These are phyloP conservation scores for Pseudogymnoascus sp. DNA, from an alignment of 2,329 filamentous ascomycete species.

Conservation along the genomic window DNA sequence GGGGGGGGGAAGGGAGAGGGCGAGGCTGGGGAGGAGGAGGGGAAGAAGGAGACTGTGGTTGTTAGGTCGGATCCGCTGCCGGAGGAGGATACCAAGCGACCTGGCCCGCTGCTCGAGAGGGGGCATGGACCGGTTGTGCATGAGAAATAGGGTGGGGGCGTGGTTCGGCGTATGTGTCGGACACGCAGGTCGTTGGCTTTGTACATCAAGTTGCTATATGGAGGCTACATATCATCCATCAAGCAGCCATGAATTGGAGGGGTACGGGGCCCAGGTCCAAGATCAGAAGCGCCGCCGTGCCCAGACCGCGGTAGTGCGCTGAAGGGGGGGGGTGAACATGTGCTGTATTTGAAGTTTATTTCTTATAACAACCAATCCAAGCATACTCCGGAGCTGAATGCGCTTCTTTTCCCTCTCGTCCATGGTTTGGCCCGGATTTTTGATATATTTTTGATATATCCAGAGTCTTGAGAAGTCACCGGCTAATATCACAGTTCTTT, in stretches of 20 bases:
- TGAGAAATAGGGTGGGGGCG: background rate
- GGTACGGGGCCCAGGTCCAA: background rate
- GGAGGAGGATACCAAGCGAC: slow-evolving; percentile 15
- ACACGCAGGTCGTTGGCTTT: background rate
- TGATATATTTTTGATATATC: background rate
- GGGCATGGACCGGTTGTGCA: slow-evolving; percentile 24
- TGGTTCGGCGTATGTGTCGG: background rate
- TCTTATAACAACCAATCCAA: background rate
- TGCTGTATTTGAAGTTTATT: background rate
- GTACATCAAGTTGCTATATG: background rate
- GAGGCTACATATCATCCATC: background rate
- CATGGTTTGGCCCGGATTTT: background rate
- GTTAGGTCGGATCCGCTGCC: background rate
- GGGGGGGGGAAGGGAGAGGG: slow-evolving; percentile 15
- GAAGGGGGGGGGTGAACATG: background rate
- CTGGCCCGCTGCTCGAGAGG: slow-evolving; percentile 17
- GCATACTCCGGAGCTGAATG: background rate
- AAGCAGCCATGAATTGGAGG: background rate
- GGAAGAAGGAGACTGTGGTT: background rate
- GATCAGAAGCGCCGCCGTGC: too few relatives aligned
- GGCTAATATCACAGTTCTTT: slow-evolving; percentile 6
- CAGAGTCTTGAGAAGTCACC: slow-evolving; percentile 11
- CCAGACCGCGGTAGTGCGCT: background rate
- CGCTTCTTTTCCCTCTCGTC: background rate
- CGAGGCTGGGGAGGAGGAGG: background rate